Evolutionary conservation across 192 early-diverging fungal genomes (phyloP).

Genomic region (Kappamyces sp.): DNA sequence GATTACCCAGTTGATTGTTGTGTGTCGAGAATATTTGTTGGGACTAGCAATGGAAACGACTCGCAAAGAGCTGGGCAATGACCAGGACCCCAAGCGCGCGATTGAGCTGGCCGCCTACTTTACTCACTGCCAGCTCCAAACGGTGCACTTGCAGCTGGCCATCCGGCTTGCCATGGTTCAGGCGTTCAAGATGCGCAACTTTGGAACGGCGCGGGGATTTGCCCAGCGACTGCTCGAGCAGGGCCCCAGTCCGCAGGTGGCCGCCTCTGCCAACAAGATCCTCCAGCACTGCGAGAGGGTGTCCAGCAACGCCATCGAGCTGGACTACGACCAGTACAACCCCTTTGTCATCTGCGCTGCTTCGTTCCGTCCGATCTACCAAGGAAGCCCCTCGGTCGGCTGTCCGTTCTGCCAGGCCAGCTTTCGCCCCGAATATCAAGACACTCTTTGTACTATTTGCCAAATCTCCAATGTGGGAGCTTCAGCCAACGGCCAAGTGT

Average conservation of each 20-base stretch:
- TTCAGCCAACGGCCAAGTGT: conserved; percentile 50
- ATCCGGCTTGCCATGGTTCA: conserved; percentile 82
- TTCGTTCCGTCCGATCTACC: conserved; percentile 85
- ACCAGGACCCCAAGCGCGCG: conserved; percentile 55
- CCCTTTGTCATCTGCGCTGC: conserved; percentile 84
- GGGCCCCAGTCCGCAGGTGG: conserved; percentile 69
- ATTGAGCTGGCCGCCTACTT: conserved; percentile 94
- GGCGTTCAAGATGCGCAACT: conserved; percentile 78
- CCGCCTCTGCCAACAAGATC: conserved; percentile 50
- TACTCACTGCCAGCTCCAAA: conserved; percentile 86
- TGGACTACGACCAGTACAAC: conserved; percentile 95
- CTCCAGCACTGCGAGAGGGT: conserved; percentile 66
- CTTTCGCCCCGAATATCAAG: conserved; percentile 77
- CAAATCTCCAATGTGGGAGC: conserved; percentile 78
- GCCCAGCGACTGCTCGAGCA: conserved; percentile 86
- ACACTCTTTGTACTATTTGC: conserved; percentile 79
- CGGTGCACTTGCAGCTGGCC: conserved; percentile 79
- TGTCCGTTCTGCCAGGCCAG: conserved; percentile 87
- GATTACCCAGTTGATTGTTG: conserved; percentile 63
- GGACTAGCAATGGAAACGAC: conserved; percentile 79
- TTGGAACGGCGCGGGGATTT: conserved; percentile 77
- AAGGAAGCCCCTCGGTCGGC: conserved; percentile 65
- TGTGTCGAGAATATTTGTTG: conserved; percentile 88
- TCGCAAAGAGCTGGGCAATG: conserved; percentile 57
- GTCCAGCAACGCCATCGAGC: conserved; percentile 67